Conservation (phyloP, 768 basidiomycete genomes). For the Rhodotorula diobovata region DNA sequence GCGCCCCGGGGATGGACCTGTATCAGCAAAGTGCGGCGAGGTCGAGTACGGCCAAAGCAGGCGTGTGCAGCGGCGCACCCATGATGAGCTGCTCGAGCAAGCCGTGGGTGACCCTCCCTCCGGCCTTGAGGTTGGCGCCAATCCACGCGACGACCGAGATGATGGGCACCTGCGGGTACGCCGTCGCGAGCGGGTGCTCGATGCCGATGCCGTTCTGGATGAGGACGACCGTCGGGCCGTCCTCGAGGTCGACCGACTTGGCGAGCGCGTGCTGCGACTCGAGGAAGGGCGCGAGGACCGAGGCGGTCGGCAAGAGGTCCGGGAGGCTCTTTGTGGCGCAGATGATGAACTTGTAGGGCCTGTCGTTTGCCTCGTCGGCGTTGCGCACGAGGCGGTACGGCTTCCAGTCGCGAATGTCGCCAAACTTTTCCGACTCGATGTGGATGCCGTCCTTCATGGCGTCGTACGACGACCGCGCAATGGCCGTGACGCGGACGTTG, state of each 20-base stretch:
- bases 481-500: conserved; percentile 62
- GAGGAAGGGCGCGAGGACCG: conserved; percentile 59
- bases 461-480: conserved; percentile 67
- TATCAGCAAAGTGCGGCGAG: no score
- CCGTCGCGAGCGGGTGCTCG: conserved; percentile 27
- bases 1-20: not conserved
- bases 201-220: conserved; percentile 56
- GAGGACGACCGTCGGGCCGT: conserved; percentile 57
- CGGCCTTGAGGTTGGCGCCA: conserved; percentile 30
- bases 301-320: conserved; percentile 59
- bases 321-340: conserved; percentile 68
- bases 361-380: conserved; percentile 60
- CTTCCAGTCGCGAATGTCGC: conserved; percentile 57
- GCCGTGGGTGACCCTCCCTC: conserved; percentile 29
- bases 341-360: conserved; percentile 61
- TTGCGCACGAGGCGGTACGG: conserved; percentile 61
- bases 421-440: conserved; percentile 61
- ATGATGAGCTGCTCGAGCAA: conserved; percentile 33
- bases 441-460: conserved; percentile 57
- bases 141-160: conserved; percentile 32
- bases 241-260: conserved; percentile 48
- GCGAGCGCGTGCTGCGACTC: conserved; percentile 49
- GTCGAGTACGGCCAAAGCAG: rapidly evolving
- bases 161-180: conserved; percentile 32
- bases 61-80: not conserved